Base-by-base conservation (phyloP, 2,329 filamentous ascomycete genomes). In the Talaromyces rugulosus region DNA sequence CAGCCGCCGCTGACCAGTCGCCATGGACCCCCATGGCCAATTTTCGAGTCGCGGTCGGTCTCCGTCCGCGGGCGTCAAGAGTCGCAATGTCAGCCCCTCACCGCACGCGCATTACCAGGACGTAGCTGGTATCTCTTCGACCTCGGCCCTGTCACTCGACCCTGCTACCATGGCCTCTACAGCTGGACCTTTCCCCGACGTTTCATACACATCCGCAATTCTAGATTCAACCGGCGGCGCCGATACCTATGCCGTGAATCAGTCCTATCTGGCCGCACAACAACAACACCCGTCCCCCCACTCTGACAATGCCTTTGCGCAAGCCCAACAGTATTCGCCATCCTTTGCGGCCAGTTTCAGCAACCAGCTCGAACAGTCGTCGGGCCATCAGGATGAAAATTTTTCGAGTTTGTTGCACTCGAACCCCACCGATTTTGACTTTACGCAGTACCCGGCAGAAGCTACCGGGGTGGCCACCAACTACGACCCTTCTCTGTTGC, bases 11-110 rank as follows among this genome's bases (percentile, higher is more conserved):
- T n/a, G 50, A 56, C 9, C 9, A 7, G 23, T 16, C 56, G 42
- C 56, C 52, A 62, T 62, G 61, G 61, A 62, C 30, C 31, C 30
- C 51, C 60, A 62, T 50, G 50, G 51, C 56, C 60, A 54, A 42
- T 62, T 59, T 47, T 54, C 61, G 11, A 62, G 59, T 62, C 70
- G 76, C 65, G 76, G 73, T 60, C 71, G 73, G 65, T 77, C 76
- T 58, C 67, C 73, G 56, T 74, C 74, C 11, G 71, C 66, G 53
- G 71, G 71, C 60, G 69, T 73, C 68, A 72, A 75, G 63, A 73
- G 69, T 70, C 76, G 74, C 65, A 74, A 74, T 64, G 70, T 78
- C 69, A 80, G 78, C 71, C 75, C 74, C 60, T 78, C 77, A 56
- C 69, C 73, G 52, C 76, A 77, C 53, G 60, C 67, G n/a, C 70